These are phyloP conservation scores for Fusarium tuaranense DNA, from an alignment of 2,329 filamentous ascomycete species.

Conservation along the genomic window DNA sequence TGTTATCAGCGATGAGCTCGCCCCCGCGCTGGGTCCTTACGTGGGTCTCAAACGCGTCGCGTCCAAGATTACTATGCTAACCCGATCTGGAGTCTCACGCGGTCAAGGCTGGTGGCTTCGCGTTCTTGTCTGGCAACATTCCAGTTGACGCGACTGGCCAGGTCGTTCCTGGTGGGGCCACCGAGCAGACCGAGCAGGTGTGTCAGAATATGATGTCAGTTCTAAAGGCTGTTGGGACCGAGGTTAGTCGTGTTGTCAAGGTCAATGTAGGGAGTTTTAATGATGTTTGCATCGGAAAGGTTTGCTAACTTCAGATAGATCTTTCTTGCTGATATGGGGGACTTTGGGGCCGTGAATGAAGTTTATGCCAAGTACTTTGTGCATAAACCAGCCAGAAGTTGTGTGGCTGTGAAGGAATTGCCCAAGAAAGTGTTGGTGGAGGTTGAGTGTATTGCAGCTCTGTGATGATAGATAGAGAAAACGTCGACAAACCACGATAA, in stretches of 20 bases:
- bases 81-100: not conserved
- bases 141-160: not conserved
- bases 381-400: conserved; percentile 3
- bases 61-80: not conserved
- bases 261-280: not conserved
- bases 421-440: conserved; percentile 2
- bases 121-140: not conserved
- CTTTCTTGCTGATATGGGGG: conserved; percentile 1
- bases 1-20: not conserved
- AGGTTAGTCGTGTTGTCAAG: not conserved
- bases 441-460: not conserved
- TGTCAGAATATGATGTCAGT: not conserved
- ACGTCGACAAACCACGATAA: not conserved
- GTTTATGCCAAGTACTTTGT: conserved; percentile 9
- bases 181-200: not conserved
- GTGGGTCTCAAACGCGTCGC: not conserved
- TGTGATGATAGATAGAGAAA: not conserved
- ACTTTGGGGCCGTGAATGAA: conserved; percentile 3
- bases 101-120: not conserved
- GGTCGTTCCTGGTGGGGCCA: not conserved
- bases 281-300: not conserved
- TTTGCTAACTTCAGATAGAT: not conserved
- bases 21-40: not conserved
- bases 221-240: not conserved
- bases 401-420: conserved; percentile 2